Base-by-base conservation (phyloP, 306 rosid genomes). In the Pyrus communis region DNA sequence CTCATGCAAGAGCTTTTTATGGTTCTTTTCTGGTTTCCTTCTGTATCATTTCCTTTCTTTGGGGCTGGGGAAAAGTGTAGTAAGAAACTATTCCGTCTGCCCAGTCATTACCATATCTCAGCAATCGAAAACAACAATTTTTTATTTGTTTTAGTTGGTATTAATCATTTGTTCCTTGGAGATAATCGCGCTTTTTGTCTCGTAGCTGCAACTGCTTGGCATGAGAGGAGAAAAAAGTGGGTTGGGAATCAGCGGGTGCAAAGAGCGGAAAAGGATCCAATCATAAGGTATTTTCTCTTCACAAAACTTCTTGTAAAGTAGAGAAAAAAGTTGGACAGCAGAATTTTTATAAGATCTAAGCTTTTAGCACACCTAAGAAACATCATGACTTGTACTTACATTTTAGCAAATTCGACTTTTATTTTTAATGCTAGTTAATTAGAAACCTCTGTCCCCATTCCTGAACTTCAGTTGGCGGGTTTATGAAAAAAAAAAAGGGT, bases 191-290 rank as follows among this genome's bases (percentile, higher is more conserved):
- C 66, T 79, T 69, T 77, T 69, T 83, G 52, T 76, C 31, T 43
- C 79, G 86, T 81, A 95, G 99, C 92, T 81, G 96, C 92, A 71
- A 82, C 80, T 54, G 73, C 86, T 52, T 95, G 99, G 99, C 90
- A 95, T 30, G 97, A 95, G 82, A 82, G 81, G 78, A 86, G 99
- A 81, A 90, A 77, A 88, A 90, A 87, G 83, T 95, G 99, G 97
- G 80, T 89, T 17, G 97, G 97, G 15, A 87, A 90, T 51, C 84
- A 81, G 17, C 88, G 59, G 40, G 82, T 79, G 73, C 89, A 88
- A 73, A 86, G 86, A 88, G 76, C 74, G 66, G 83, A 79, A 51
- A 95, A 82, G 85, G 99, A 95, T 54, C 90, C 88, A 2, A 85
- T 92, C 74, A 90, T 95, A 85, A 95, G 99, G 99, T 92, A 82